Conservation (phyloP, 2,329 filamentous ascomycete species). For the Colletotrichum euphorbiae region DNA sequence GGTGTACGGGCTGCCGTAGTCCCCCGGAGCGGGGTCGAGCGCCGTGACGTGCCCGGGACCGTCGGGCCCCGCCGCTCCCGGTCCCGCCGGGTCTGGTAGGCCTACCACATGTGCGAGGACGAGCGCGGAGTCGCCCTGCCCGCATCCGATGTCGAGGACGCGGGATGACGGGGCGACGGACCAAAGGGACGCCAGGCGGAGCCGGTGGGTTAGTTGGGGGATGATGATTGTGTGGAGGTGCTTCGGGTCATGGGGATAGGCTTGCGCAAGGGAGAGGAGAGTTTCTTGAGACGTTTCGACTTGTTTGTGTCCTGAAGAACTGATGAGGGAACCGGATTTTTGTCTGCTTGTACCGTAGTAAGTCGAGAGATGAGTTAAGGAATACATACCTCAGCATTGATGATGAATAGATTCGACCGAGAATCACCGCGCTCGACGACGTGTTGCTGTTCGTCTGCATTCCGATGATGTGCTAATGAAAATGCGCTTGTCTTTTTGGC, state of each 20-base stretch:
- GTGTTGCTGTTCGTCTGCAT: background rate
- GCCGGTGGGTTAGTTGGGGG: conserved; percentile 35
- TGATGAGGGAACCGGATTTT: background rate
- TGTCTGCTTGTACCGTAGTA: background rate
- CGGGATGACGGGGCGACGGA: conserved; percentile 28
- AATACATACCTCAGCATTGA: too few relatives aligned
- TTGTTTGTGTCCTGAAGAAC: too few relatives aligned
- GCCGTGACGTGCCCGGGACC: conserved; percentile 27
- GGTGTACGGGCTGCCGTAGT: conserved; percentile 35
- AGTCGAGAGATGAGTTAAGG: background rate
- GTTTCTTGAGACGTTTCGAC: conserved; percentile 19
- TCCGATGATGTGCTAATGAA: too few relatives aligned
- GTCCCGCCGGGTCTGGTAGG: background rate
- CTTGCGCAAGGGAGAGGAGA: conserved; percentile 18
- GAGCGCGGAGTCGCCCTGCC: conserved; percentile 37
- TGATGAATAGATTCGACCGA: too few relatives aligned
- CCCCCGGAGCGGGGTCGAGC: conserved; percentile 32
- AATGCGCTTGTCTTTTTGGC: background rate
- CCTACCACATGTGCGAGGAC: conserved; percentile 33
- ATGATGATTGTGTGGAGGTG: conserved; percentile 24
- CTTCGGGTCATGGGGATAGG: conserved; percentile 29
- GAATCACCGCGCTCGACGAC: too few relatives aligned
- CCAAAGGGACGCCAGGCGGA: conserved; percentile 34
- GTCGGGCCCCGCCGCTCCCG: background rate
- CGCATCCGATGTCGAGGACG: conserved; percentile 40